Evolutionary conservation across 2,329 filamentous ascomycete species (phyloP), one percentile per base, ranked within the genome.

Genomic region (Biscogniauxia sp.): DNA sequence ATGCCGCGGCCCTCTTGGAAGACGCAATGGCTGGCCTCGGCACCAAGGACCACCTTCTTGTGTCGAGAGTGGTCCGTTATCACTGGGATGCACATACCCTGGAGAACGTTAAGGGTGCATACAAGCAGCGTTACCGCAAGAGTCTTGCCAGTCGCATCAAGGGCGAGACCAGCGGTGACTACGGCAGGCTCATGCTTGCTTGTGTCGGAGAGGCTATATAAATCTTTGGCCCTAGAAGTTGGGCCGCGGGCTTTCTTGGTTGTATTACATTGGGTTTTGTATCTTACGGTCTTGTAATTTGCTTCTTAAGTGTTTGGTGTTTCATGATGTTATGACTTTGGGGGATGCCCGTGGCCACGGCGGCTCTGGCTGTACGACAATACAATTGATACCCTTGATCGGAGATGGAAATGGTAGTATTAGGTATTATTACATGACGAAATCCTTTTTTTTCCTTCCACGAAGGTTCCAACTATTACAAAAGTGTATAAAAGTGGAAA

Each of bases 91-190:
- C 82, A 45, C 82, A 80, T 58, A 86, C 90, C 67, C 82, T 96
- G 80, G 84, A 87, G 55, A 89, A 91, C 66, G 89, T 96, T 60
- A 93, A 91, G 76, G 83, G 81, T 0, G 92, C 91, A 9, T 98
- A 93, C 75, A 81, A 87, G 70, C 84, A 89, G 69, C 83, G 83
- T 53, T 96, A 89, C 75, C 82, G 84, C 67, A 86, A 79, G 69
- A 88, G 87, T 64, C 77, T 98, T 59, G 81, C 84, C 11, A 80
- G 80, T 59, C 82, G 92, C 54, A 90, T 98, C 70, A 85, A 85
- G 72, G 87, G 88, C 2, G 94, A 98, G 80, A 96, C 92, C 5
- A 91, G 89, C 63, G 91, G 93, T 4, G 89, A 97, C 75, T 96
- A 95, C 69, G 82, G 91, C 77, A 84, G 78, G 67, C 76, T 94